Percentiles rank a stretch among this genome's conserved stretches.
phyloP scores from a whole-genome alignment of 768 basidiomycete species.

The Russula abietina region DNA sequence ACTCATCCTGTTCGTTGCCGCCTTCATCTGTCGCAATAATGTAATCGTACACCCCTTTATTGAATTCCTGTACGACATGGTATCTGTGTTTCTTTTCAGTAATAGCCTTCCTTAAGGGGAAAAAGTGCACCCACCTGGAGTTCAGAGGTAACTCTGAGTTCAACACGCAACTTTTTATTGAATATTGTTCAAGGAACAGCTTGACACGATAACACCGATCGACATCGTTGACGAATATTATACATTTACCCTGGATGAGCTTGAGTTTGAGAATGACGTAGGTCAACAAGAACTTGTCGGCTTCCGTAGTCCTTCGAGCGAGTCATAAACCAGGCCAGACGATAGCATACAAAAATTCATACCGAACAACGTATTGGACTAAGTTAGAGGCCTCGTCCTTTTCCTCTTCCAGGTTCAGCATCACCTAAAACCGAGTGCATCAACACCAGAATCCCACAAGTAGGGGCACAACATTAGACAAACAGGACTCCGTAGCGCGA shows the following conservation, averaged over 20 bases:
- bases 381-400: slow-evolving; percentile 76
- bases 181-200: slow-evolving; percentile 97
- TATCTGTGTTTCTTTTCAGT: slow-evolving; percentile 47
- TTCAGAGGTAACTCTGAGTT: slow-evolving; percentile 95
- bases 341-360: background rate
- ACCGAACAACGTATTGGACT: slow-evolving; percentile 82
- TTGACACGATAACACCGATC: slow-evolving; percentile 93
- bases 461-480: slow-evolving; percentile 28
- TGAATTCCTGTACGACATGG: slow-evolving; percentile 97
- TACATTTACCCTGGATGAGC: slow-evolving; percentile 92
- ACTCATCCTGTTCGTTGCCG: slow-evolving; percentile 46
- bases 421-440: slow-evolving; percentile 45
- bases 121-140: slow-evolving; percentile 53
- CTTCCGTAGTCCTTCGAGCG: slow-evolving; percentile 47
- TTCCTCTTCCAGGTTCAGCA: slow-evolving; percentile 81
- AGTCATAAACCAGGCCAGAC: background rate
- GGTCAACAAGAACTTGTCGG: slow-evolving; percentile 93
- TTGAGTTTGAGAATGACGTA: slow-evolving; percentile 96
- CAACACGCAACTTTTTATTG: slow-evolving; percentile 90
- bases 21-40: slow-evolving; percentile 97
- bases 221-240: slow-evolving; percentile 94
- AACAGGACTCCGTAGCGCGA: slow-evolving; percentile 83
- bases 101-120: background rate
- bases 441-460: background rate
- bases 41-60: slow-evolving; percentile 97